A percentile compares a stretch with the other conserved stretches of the same genome.
Conservation (phyloP, 352 stramenopile species). For the Discostella stelligera region DNA sequence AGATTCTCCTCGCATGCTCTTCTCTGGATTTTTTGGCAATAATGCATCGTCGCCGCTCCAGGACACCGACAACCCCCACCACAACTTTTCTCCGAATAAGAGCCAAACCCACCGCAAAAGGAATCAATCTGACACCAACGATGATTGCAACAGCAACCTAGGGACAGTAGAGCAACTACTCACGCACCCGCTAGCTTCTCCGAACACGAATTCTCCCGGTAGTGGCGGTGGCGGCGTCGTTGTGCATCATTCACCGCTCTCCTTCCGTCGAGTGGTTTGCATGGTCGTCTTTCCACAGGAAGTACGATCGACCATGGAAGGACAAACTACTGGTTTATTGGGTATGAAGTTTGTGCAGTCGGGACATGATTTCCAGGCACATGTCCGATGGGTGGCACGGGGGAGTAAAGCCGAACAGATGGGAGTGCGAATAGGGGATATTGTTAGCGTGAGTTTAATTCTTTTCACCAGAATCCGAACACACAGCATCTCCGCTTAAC, state of each 20-base stretch:
- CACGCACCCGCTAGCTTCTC: background rate
- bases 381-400: slow-evolving; percentile 31
- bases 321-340: slow-evolving; percentile 16
- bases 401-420: slow-evolving; percentile 34
- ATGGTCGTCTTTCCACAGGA: slow-evolving; percentile 39
- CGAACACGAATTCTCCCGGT: background rate
- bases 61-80: no score
- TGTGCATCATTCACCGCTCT: background rate
- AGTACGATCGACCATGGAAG: slow-evolving; percentile 9
- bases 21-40: background rate
- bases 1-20: background rate
- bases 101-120: background rate
- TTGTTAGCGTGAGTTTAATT: slow-evolving; percentile 39
- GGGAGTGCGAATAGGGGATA: slow-evolving; percentile 37
- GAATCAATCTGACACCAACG: background rate
- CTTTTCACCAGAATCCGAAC: background rate
- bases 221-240: background rate
- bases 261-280: slow-evolving; percentile 18
- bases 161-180: background rate
- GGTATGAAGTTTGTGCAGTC: slow-evolving; percentile 35
- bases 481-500: no score
- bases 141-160: background rate
- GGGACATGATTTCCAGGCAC: slow-evolving; percentile 39
- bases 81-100: no score
- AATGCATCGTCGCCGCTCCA: no score